Base-by-base conservation (phyloP, 148 eudicot genomes). In the Heliamphora exappendiculata region DNA sequence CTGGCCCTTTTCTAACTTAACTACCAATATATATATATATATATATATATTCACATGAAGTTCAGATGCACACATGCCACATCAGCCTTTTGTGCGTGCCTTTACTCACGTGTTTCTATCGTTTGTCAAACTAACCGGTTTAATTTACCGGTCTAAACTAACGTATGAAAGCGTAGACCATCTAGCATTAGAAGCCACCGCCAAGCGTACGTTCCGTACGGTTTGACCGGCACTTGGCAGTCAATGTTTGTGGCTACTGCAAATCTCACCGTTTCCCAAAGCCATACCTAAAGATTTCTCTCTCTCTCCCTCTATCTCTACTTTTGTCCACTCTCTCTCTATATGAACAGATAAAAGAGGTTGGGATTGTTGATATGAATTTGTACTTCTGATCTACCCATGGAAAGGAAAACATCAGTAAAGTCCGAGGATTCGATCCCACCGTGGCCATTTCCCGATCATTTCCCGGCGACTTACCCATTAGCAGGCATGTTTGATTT, bases 101-200 rank as follows among this genome's bases (percentile, higher is more conserved):
- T 41, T 6, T 28, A 8, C 31, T 31, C 22, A 33, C 36, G 39
- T 10, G 67, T 12, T 20, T 26, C 50, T 0, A 47, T 60, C 19
- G 0, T 36, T 60, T 60, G 17, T 2, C 66, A 60, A 36, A 9
- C 1, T 70, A 75, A 81, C 79, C 41, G 79, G 79, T 75, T 75
- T 75, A 81, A n/a, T 55, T 55, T 55, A 55, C 85, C 81, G 74
- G 87, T 85, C 87, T 82, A 84, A 72, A 67, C 70, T 31, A 70
- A 47, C 54, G 78, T 72, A 59, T 81, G 78, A 68, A 20, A 5
- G 67, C 53, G 60, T 34, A 36, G 20, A 59, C 22, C 9, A 16
- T 2, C 28, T 31, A 54, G 31, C 87, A 81, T 77, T 84, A n/a
- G 81, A 81, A 26, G 80, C 79, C 72, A 65, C 80, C 65, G 51